A percentile compares a stretch with the other conserved stretches of the same genome.
phyloP scores from a whole-genome alignment of 495 filamentous ascomycete species.

The Daldinia concentrica region DNA sequence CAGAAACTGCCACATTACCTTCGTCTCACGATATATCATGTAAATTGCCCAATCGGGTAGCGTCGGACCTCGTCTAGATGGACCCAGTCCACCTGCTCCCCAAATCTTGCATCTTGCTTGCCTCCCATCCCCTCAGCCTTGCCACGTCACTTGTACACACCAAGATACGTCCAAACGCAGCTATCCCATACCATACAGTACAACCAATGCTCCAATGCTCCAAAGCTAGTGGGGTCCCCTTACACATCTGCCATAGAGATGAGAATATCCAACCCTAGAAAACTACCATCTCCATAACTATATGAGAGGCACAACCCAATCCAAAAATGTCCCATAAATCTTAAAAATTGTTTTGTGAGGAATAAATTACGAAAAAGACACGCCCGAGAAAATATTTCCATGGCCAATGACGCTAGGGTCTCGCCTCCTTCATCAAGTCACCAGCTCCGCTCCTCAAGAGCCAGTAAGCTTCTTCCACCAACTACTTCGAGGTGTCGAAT shows the following conservation, averaged over 20 bases:
- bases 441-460: slow-evolving; percentile 6
- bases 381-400: slow-evolving; percentile 1
- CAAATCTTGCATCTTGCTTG: slow-evolving; percentile 23
- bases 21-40: slow-evolving; percentile 27
- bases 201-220: slow-evolving; percentile 10
- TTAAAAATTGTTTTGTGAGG: neutral
- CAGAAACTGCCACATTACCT: slow-evolving; percentile 18
- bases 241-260: neutral
- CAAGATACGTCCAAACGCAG: neutral
- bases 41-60: slow-evolving; percentile 38
- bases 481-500: slow-evolving; percentile 60
- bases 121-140: slow-evolving; percentile 29
- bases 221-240: slow-evolving; percentile 5
- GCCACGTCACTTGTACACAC: slow-evolving; percentile 35
- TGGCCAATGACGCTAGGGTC: neutral
- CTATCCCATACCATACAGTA: slow-evolving; percentile 10
- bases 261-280: neutral
- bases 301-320: slow-evolving; percentile 10
- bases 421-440: slow-evolving; percentile 5
- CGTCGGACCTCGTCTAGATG: slow-evolving; percentile 14
- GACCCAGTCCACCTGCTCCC: slow-evolving; percentile 17
- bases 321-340: slow-evolving; percentile 17
- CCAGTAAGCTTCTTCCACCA: slow-evolving; percentile 64
- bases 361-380: slow-evolving; percentile 18
- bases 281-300: slow-evolving; percentile 5